Conservation (phyloP, 768 basidiomycete genomes). For the Lentinula guzmanii region DNA sequence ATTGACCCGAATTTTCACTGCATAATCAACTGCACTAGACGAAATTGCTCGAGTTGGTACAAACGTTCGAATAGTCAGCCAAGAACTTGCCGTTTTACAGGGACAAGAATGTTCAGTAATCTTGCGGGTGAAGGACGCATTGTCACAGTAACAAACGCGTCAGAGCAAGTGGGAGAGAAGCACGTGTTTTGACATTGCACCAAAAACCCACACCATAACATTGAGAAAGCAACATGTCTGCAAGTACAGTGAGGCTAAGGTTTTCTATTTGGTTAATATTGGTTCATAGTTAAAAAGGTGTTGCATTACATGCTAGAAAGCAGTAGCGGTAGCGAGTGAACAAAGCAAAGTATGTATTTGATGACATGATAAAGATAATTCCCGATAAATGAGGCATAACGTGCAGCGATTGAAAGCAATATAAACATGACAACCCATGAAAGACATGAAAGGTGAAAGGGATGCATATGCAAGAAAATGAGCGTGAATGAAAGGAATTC, state of each 20-base stretch:
- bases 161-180: too few species aligned
- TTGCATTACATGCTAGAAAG: neutral
- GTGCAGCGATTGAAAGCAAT: neutral
- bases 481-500: neutral
- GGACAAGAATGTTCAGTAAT: slow-evolving; percentile 87
- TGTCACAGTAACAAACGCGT: too few species aligned
- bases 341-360: neutral
- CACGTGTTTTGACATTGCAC: neutral
- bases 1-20: slow-evolving; percentile 97
- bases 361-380: neutral
- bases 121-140: slow-evolving; percentile 75
- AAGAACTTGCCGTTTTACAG: slow-evolving; percentile 72
- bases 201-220: too few species aligned
- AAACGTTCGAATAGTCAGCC: neutral
- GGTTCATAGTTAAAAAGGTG: too few species aligned
- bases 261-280: too few species aligned
- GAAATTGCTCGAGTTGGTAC: neutral
- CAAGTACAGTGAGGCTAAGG: too few species aligned
- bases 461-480: neutral
- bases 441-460: neutral
- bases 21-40: slow-evolving; percentile 87
- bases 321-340: neutral
- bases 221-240: too few species aligned
- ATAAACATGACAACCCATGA: neutral
- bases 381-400: neutral